Base-by-base conservation (phyloP, 2,329 filamentous ascomycete species). In the Diaporthe vaccinii region DNA sequence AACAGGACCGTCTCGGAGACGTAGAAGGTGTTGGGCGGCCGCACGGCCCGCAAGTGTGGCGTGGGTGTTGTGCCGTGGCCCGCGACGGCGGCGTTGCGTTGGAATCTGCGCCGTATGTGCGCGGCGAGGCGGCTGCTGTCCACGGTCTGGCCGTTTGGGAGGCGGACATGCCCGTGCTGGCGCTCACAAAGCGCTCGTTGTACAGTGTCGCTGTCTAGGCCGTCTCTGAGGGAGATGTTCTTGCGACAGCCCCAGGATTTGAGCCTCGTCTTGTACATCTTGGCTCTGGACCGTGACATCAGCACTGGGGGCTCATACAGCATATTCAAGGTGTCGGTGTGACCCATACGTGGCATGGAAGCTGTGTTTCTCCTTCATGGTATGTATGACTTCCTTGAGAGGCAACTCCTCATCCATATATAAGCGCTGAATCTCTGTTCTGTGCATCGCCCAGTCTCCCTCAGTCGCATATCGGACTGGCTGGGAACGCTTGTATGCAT, bases 211-310 rank as follows among this genome's bases (percentile, higher is more conserved):
- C 22, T 28, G 22, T 53, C 46, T 17, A 68, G 20, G 14, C 62
- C 46, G n/a, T 39, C 46, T 10, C 46, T 36, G 28, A 68, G 46
- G 39, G 46, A 53, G 46, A 68, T 53, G 22, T 68, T 53, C 22
- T 68, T 68, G 9, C 62, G 46, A 53, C 44, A 68, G 31, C 46
- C 46, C 62, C 46, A 68, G 7, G 46, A 53, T 12, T 28, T 68
- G 14, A 68, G 62, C 17, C 62, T 53, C 8, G 62, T 68, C 28
- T 53, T 68, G 8, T 68, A 68, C 46, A 68, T 68, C 15, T 68
- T 53, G 31, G 46, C 62, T 22, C 62, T 68, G 22, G 4, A 0
- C 2, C 1, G 14, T 22, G 7, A 8, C 1, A n/a, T 68, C 46
- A 68, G 31, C 22, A 15, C 2, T 7, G 0, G 3, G 8, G 31